Evolutionary conservation across 2,329 filamentous ascomycete genomes (phyloP).

Genomic region (Trichothecium roseum): DNA sequence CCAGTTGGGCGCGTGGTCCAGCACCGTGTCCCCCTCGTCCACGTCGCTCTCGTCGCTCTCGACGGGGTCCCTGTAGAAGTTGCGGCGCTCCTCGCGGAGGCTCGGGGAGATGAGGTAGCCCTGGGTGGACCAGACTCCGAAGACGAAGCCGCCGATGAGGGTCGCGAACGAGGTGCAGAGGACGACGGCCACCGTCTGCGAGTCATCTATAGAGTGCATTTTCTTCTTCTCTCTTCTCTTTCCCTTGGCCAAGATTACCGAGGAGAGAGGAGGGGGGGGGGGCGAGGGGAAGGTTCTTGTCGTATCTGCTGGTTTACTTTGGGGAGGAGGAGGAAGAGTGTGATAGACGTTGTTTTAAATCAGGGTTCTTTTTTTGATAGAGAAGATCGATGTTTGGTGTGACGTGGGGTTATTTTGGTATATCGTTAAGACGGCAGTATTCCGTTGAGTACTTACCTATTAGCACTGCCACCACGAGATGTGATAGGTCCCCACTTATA

Average conservation of each 20-base stretch:
- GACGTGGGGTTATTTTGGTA: no score
- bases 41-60: constrained; percentile 62
- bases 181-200: constrained; percentile 44
- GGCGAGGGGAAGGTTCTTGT: no score
- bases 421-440: no score
- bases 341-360: no score
- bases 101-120: constrained; percentile 49
- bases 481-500: no score
- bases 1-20: constrained; percentile 62
- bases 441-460: no score
- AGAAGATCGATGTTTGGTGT: no score
- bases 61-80: constrained; percentile 47
- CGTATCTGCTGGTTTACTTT: no score
- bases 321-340: no score
- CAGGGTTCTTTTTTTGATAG: no score
- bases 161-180: constrained; percentile 65
- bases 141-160: constrained; percentile 67
- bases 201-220: constrained; percentile 25
- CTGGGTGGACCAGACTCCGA: constrained; percentile 62
- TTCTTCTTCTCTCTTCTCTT: constrained; percentile 2
- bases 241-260: not conserved
- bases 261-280: no score
- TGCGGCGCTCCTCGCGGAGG: constrained; percentile 45
- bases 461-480: no score
- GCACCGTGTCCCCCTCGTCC: constrained; percentile 45